phyloP scores from a whole-genome alignment of 805 yeast species.

The Saccharomyces eubayanus region DNA sequence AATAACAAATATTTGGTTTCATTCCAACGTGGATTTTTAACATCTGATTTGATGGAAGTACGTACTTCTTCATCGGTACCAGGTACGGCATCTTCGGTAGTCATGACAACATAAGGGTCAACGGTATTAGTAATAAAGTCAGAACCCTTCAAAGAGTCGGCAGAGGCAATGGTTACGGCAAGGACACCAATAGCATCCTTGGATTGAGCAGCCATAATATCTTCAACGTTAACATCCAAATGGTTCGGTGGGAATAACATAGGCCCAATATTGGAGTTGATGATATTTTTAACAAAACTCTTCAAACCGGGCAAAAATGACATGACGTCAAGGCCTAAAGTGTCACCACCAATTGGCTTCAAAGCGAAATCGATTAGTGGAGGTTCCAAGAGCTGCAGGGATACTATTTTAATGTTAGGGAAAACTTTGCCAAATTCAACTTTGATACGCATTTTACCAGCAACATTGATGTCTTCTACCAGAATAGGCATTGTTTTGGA shows the following conservation, averaged over 20 bases:
- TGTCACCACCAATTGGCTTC: conserved; percentile 84
- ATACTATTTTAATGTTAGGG: conserved; percentile 71
- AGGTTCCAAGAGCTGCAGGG: conserved; percentile 66
- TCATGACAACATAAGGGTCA: conserved; percentile 52
- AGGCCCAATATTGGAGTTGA: conserved; percentile 65
- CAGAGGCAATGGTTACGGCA: conserved; percentile 53
- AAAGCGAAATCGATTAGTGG: conserved; percentile 71
- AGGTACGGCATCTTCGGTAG: conserved; percentile 36
- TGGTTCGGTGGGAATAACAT: conserved; percentile 79
- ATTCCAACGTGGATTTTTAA: conserved; percentile 55
- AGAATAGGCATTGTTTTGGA: conserved; percentile 69
- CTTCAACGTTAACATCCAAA: conserved; percentile 66
- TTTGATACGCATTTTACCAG: conserved; percentile 61
- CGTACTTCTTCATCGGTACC: conserved; percentile 35
- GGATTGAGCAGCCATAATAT: conserved; percentile 51
- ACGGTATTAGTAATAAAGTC: conserved; percentile 35
- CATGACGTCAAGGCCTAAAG: conserved; percentile 81
- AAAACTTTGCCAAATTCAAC: conserved; percentile 53
- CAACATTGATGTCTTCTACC: conserved; percentile 71
- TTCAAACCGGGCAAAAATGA: conserved; percentile 74
- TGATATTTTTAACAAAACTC: conserved; percentile 57
- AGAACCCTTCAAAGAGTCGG: conserved; percentile 39
- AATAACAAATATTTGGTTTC: conserved; percentile 57
- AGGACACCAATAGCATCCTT: conserved; percentile 65
- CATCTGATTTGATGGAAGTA: conserved; percentile 50